These are phyloP conservation scores for Ophiostoma sp. DNA, from an alignment of 2,329 filamentous ascomycete species.

Conservation along the genomic window DNA sequence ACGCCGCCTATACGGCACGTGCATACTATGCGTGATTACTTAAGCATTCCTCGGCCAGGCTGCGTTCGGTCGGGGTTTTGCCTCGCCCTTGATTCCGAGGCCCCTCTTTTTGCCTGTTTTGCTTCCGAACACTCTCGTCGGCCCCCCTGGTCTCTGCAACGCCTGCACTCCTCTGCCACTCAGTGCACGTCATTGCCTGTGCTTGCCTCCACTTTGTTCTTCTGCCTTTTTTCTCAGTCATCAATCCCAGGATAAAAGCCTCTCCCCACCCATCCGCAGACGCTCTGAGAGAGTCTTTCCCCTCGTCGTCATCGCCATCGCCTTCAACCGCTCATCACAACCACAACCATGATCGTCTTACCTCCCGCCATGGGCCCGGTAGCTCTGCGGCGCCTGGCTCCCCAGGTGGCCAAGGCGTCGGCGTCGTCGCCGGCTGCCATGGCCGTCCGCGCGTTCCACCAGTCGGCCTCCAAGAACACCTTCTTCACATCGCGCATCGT, in stretches of 20 bases:
- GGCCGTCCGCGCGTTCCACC: constrained; percentile 20
- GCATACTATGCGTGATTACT: not conserved
- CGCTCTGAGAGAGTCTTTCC: not conserved
- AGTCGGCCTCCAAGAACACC: constrained; percentile 17
- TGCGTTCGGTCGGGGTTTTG: constrained; percentile 1
- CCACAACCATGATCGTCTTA: constrained; percentile 23
- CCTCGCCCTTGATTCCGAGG: not conserved
- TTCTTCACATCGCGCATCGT: constrained; percentile 20
- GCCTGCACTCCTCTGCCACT: not conserved
- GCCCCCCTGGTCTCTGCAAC: too few species aligned
- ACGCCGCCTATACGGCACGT: constrained; percentile 20
- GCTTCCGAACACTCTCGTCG: too few species aligned
- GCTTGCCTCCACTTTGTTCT: constrained; percentile 17
- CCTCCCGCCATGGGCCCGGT: constrained; percentile 21
- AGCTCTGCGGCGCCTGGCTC: constrained; percentile 22
- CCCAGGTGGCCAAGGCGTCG: constrained; percentile 19
- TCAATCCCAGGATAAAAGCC: constrained; percentile 15
- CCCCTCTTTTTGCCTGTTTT: not conserved
- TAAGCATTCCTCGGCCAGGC: not conserved
- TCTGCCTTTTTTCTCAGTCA: constrained; percentile 13
- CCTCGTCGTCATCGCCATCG: constrained; percentile 11
- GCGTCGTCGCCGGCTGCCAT: constrained; percentile 10
- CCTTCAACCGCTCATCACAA: constrained; percentile 4
- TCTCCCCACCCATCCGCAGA: not conserved
- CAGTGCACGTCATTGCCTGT: constrained; percentile 18